Evolutionary conservation across 441 rosid species (phyloP).

Genomic region (Bruguiera hainesii): DNA sequence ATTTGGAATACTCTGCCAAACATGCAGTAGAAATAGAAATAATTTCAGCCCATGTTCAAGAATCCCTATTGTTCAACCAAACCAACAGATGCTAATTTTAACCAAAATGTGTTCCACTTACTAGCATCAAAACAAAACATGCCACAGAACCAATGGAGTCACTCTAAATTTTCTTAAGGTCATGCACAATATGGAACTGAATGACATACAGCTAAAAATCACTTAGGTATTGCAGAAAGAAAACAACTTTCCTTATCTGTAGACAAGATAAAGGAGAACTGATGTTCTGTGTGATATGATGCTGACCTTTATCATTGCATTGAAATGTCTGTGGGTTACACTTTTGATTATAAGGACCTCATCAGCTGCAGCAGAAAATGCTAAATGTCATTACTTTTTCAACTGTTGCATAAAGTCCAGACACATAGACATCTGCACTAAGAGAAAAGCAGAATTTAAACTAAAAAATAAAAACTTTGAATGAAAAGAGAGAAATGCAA

Average conservation of each 20-base stretch:
- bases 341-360: conserved; percentile 97
- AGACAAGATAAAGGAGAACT: neutral
- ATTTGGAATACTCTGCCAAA: conserved; percentile 75
- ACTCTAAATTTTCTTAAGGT: conserved; percentile 6
- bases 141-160: neutral
- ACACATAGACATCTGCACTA: neutral
- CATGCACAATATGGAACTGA: conserved; percentile 14
- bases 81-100: neutral
- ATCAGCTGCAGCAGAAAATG: conserved; percentile 50
- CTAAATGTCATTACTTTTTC: conserved; percentile 2
- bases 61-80: conserved; percentile 6
- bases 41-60: conserved; percentile 6
- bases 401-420: neutral
- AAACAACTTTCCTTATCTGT: neutral
- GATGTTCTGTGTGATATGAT: conserved; percentile 6
- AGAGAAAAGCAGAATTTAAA: neutral
- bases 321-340: conserved; percentile 85
- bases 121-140: neutral
- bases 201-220: conserved; percentile 9
- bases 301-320: conserved; percentile 85
- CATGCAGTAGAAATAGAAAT: conserved; percentile 23
- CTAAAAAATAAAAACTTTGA: neutral
- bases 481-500: conserved; percentile 6
- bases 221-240: neutral
- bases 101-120: neutral